phyloP scores from a whole-genome alignment of 164 flowering plant genomes.

The Euptelea pleiosperma region DNA sequence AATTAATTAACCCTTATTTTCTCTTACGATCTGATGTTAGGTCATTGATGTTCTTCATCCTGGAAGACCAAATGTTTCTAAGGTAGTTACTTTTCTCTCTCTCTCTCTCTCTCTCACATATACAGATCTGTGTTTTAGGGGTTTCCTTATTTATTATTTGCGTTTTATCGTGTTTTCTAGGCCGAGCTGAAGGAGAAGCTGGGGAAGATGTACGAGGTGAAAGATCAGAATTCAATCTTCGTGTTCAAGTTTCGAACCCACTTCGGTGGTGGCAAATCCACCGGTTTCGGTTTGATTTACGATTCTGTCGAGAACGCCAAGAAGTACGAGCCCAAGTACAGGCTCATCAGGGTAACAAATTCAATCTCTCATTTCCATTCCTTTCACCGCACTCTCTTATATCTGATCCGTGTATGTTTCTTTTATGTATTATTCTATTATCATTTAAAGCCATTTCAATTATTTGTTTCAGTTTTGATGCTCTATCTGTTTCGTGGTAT shows the following conservation, averaged over 20 bases:
- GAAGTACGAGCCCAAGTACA: slow-evolving; percentile 43
- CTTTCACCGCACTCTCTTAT: too few species aligned
- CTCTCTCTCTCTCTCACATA: not conserved
- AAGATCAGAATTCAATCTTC: slow-evolving; percentile 33
- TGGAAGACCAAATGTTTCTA: slow-evolving; percentile 70
- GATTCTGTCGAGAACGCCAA: slow-evolving; percentile 41
- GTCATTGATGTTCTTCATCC: slow-evolving; percentile 76
- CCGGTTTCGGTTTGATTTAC: slow-evolving; percentile 38
- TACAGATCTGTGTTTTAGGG: not conserved
- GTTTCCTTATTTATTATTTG: not conserved
- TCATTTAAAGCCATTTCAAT: too few species aligned
- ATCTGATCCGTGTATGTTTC: too few species aligned
- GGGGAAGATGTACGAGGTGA: slow-evolving; percentile 31
- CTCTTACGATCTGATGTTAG: slow-evolving; percentile 17
- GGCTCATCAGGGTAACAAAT: slow-evolving; percentile 37
- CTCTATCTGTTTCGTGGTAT: too few species aligned
- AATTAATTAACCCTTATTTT: not conserved
- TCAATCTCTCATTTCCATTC: not conserved
- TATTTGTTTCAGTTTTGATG: too few species aligned
- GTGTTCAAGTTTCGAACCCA: slow-evolving; percentile 43
- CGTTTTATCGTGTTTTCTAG: slow-evolving; percentile 12
- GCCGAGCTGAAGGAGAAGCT: slow-evolving; percentile 40
- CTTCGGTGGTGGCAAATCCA: slow-evolving; percentile 42
- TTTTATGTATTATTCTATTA: too few species aligned
- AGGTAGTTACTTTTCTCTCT: slow-evolving; percentile 32